These are phyloP conservation scores for Aspergillus sojae DNA, from an alignment of 2,329 filamentous ascomycete species.

Conservation along the genomic window DNA sequence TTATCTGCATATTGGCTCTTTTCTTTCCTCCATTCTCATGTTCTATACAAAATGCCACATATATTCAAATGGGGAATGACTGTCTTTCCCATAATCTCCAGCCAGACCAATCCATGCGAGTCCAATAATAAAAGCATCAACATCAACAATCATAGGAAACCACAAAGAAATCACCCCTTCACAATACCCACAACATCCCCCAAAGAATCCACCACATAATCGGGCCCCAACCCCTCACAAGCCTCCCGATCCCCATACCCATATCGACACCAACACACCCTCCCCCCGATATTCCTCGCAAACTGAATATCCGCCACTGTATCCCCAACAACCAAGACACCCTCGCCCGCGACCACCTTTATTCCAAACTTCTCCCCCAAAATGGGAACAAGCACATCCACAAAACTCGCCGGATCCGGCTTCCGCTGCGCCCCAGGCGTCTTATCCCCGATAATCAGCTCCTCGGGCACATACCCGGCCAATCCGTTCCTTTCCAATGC, in stretches of 20 bases:
- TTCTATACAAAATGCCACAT: background rate
- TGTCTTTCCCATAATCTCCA: no score
- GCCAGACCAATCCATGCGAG: no score
- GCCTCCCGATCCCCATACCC: slow-evolving; percentile 18
- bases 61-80: background rate
- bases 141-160: background rate
- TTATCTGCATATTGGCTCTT: slow-evolving; percentile 5
- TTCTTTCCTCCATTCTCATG: background rate
- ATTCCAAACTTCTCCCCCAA: slow-evolving; percentile 12
- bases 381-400: slow-evolving; percentile 18
- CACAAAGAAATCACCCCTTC: background rate
- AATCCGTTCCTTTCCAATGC: slow-evolving; percentile 11
- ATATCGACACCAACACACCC: slow-evolving; percentile 20
- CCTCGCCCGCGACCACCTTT: background rate
- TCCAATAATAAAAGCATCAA: no score
- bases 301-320: slow-evolving; percentile 19
- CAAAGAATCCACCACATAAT: slow-evolving; percentile 16
- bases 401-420: slow-evolving; percentile 16
- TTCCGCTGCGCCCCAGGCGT: slow-evolving; percentile 11
- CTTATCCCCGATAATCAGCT: slow-evolving; percentile 18
- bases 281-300: slow-evolving; percentile 17
- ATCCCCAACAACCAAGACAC: slow-evolving; percentile 19
- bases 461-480: slow-evolving; percentile 6
- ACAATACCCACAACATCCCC: slow-evolving; percentile 6
- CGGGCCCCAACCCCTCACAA: slow-evolving; percentile 12